Evolutionary conservation across 176 grass and related monocot genomes (phyloP).

Genomic region (Oryza glumipatula): DNA sequence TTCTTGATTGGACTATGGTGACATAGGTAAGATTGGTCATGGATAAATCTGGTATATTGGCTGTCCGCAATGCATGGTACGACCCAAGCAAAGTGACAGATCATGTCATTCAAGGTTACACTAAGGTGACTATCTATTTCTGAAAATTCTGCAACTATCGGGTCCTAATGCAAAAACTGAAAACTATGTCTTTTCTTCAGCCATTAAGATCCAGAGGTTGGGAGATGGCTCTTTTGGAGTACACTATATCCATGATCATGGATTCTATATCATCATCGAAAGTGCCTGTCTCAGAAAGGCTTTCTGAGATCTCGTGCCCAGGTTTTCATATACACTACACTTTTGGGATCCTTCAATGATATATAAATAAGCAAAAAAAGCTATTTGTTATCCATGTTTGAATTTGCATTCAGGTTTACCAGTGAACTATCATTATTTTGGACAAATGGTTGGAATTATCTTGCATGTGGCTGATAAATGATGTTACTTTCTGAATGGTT

Average conservation of each 20-base stretch:
- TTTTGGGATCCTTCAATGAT: neutral
- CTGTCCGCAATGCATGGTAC: slow-evolving; percentile 77
- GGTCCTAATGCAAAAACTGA: neutral
- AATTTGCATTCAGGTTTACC: neutral
- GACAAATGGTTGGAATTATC: neutral
- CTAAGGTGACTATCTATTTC: slow-evolving; percentile 62
- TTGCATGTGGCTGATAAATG: neutral
- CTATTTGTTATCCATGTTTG: neutral
- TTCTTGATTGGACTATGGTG: slow-evolving; percentile 26
- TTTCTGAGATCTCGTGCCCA: slow-evolving; percentile 87
- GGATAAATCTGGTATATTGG: slow-evolving; percentile 81
- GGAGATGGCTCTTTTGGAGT: slow-evolving; percentile 89
- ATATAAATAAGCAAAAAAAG: neutral
- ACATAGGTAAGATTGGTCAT: slow-evolving; percentile 78
- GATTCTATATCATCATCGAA: slow-evolving; percentile 60
- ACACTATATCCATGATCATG: slow-evolving; percentile 73
- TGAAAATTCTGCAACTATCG: neutral
- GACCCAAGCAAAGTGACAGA: slow-evolving; percentile 82
- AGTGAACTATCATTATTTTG: slow-evolving; percentile 2
- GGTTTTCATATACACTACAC: slow-evolving; percentile 40
- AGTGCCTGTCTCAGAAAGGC: slow-evolving; percentile 67
- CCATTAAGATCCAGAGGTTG: slow-evolving; percentile 78
- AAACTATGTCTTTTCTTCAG: slow-evolving; percentile 43
- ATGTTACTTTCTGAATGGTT: neutral
- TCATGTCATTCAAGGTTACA: slow-evolving; percentile 88